A percentile compares a stretch with the other conserved stretches of the same genome.
phyloP scores from a whole-genome alignment of 202 grass and related monocot species.

The Panicum virgatum region DNA sequence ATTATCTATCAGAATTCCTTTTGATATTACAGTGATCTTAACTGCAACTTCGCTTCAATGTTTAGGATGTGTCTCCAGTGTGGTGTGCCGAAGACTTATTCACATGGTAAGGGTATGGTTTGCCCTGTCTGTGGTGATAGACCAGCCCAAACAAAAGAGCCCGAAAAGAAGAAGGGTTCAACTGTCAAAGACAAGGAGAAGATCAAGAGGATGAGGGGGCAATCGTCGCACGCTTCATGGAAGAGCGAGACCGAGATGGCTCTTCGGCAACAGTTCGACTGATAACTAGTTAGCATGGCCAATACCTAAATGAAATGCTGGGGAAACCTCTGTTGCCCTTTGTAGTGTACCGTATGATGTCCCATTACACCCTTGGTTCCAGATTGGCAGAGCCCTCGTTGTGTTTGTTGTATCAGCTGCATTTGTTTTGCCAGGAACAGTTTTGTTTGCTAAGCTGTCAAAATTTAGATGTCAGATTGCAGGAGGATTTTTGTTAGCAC shows the following conservation, averaged over 20 bases:
- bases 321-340: neutral
- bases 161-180: constrained; percentile 71
- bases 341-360: neutral
- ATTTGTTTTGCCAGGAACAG: neutral
- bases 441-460: constrained; percentile 19
- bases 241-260: constrained; percentile 98
- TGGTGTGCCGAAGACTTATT: constrained; percentile 90
- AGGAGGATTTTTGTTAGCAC: neutral
- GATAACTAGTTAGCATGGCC: constrained; percentile 30
- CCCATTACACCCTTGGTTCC: neutral
- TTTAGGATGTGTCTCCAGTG: constrained; percentile 86
- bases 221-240: constrained; percentile 82
- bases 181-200: constrained; percentile 93
- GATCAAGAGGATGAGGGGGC: constrained; percentile 87
- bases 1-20: neutral
- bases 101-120: constrained; percentile 71
- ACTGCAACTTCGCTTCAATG: neutral
- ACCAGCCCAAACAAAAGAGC: constrained; percentile 51
- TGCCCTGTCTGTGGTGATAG: constrained; percentile 79
- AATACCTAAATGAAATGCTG: neutral
- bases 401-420: constrained; percentile 22
- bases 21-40: neutral
- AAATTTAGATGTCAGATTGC: neutral
- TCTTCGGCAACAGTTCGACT: constrained; percentile 86
- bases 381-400: neutral